Percentiles rank a stretch among this genome's conserved stretches.
phyloP scores from a whole-genome alignment of 2,329 filamentous ascomycete species.

The Teratosphaeria epicoccoides region DNA sequence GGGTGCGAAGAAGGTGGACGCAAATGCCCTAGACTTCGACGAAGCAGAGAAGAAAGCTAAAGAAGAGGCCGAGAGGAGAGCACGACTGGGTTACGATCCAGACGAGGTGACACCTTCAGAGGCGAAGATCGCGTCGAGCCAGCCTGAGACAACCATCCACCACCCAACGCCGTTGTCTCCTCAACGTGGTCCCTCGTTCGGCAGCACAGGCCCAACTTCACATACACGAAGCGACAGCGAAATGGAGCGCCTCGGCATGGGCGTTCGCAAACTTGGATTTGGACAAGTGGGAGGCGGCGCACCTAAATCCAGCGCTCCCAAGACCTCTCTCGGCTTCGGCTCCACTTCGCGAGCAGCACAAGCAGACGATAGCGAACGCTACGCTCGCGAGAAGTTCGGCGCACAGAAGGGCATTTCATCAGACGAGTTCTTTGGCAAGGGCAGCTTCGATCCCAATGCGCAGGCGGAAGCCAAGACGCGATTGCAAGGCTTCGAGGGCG shows the following conservation, averaged over 20 bases:
- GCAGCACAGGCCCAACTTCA: slow-evolving; percentile 40
- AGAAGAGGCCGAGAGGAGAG: slow-evolving; percentile 92
- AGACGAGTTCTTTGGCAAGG: slow-evolving; percentile 95
- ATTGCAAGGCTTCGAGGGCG: slow-evolving; percentile 86
- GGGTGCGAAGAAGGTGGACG: slow-evolving; percentile 62
- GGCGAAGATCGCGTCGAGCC: slow-evolving; percentile 35
- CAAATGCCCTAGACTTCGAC: slow-evolving; percentile 79
- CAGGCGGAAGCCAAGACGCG: slow-evolving; percentile 79
- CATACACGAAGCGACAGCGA: slow-evolving; percentile 57
- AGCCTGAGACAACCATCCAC: slow-evolving; percentile 49
- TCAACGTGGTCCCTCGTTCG: slow-evolving; percentile 47
- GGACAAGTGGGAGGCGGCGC: slow-evolving; percentile 61
- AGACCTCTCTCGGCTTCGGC: slow-evolving; percentile 76
- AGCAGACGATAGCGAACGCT: slow-evolving; percentile 62
- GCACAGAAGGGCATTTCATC: slow-evolving; percentile 91
- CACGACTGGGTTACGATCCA: slow-evolving; percentile 89
- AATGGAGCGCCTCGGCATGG: slow-evolving; percentile 82
- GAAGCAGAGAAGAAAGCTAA: slow-evolving; percentile 95
- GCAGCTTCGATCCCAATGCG: slow-evolving; percentile 66
- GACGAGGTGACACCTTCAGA: slow-evolving; percentile 57
- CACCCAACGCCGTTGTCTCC: slow-evolving; percentile 68
- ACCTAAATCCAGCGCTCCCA: slow-evolving; percentile 40
- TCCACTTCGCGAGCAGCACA: slow-evolving; percentile 15
- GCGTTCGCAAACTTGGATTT: slow-evolving; percentile 73
- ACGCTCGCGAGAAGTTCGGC: slow-evolving; percentile 81